Evolutionary conservation across 306 rosid genomes (phyloP).

Genomic region (Clitoria ternatea): DNA sequence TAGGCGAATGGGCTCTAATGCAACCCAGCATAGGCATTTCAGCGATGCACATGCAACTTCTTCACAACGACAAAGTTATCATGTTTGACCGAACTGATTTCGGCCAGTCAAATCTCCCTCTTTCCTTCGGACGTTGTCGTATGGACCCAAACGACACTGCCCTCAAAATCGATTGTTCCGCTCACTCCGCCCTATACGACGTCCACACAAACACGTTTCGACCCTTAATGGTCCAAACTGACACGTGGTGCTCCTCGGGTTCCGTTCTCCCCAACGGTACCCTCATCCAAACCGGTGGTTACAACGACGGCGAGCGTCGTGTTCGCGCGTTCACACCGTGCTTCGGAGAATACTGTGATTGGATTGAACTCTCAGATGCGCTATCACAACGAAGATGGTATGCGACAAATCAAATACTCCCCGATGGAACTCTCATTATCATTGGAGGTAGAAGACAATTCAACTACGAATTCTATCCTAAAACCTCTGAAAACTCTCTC

Average conservation of each 20-base stretch:
- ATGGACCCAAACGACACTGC: slow-evolving; percentile 33
- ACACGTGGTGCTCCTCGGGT: slow-evolving; percentile 87
- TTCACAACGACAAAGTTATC: slow-evolving; percentile 48
- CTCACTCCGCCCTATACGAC: slow-evolving; percentile 76
- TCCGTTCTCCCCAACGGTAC: slow-evolving; percentile 65
- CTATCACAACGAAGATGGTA: slow-evolving; percentile 73
- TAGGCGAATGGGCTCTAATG: slow-evolving; percentile 67
- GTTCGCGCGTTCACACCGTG: slow-evolving; percentile 70
- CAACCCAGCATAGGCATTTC: slow-evolving; percentile 62
- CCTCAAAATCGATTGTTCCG: slow-evolving; percentile 57
- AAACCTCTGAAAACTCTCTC: background rate
- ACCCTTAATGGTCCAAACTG: slow-evolving; percentile 58
- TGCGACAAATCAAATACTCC: slow-evolving; percentile 68
- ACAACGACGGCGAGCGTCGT: slow-evolving; percentile 50
- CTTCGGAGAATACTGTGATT: slow-evolving; percentile 45
- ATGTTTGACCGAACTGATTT: slow-evolving; percentile 74
- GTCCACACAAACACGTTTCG: slow-evolving; percentile 42
- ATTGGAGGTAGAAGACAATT: slow-evolving; percentile 74
- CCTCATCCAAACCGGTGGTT: slow-evolving; percentile 79
- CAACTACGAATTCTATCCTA: slow-evolving; percentile 72
- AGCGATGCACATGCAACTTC: slow-evolving; percentile 89
- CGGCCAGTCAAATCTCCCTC: slow-evolving; percentile 64
- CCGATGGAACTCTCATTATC: slow-evolving; percentile 58
- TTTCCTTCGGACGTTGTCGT: slow-evolving; percentile 37
- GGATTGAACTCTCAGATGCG: slow-evolving; percentile 57